phyloP scores from a whole-genome alignment of 2,329 filamentous ascomycete species.

The Nothophoma quercina region DNA sequence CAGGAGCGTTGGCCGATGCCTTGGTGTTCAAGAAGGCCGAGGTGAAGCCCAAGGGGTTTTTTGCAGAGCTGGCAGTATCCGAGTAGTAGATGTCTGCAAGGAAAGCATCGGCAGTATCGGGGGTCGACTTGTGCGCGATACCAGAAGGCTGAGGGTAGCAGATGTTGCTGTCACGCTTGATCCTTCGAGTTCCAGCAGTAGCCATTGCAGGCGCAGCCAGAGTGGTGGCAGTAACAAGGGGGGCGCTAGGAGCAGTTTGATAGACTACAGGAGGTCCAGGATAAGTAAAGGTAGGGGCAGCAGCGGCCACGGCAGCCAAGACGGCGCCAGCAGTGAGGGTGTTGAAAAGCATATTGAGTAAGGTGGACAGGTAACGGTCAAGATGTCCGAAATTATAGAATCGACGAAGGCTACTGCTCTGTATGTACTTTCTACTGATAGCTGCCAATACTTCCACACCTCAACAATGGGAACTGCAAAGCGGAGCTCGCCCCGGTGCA shows the following conservation, averaged over 20 bases:
- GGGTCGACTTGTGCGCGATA: not conserved
- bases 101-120: not conserved
- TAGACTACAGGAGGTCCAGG: slow-evolving; percentile 5
- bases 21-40: slow-evolving; percentile 1
- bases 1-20: slow-evolving; percentile 1
- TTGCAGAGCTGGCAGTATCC: not conserved
- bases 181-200: not conserved
- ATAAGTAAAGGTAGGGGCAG: not conserved
- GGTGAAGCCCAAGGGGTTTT: not conserved
- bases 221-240: slow-evolving; percentile 5
- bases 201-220: not conserved
- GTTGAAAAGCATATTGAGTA: not conserved
- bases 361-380: not conserved
- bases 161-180: not conserved
- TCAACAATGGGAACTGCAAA: no score
- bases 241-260: not conserved
- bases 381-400: no score
- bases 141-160: slow-evolving; percentile 3
- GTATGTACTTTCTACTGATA: not conserved
- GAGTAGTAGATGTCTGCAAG: not conserved
- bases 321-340: not conserved
- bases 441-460: no score
- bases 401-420: no score
- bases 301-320: not conserved
- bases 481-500: no score